Evolutionary conservation across 208 protist species (phyloP).

Genomic region (Crithidia acanthocephali): DNA sequence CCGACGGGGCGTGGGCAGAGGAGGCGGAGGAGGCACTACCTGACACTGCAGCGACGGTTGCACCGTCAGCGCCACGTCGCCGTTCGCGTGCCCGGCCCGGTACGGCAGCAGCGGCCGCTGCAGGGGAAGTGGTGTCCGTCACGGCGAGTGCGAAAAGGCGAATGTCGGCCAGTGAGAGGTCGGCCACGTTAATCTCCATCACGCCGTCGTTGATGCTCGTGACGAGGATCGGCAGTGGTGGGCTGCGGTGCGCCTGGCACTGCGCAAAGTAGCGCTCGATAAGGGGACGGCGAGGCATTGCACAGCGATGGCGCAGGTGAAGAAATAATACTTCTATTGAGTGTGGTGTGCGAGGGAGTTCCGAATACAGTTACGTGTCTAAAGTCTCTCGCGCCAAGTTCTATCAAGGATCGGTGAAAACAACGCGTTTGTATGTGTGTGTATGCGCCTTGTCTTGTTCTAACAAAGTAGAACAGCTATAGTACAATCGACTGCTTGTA

Average conservation of each 20-base stretch:
- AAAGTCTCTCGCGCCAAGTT: no score
- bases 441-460: no score
- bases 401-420: no score
- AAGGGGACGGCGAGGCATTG: conserved; percentile 40
- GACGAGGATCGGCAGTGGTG: conserved; percentile 52
- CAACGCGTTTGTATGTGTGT: no score
- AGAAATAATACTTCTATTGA: not conserved
- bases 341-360: no score
- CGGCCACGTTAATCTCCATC: conserved; percentile 56
- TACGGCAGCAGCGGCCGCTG: not conserved
- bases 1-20: conserved; percentile 8
- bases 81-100: not conserved
- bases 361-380: no score
- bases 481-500: no score
- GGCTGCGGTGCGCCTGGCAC: conserved; percentile 45
- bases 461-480: no score
- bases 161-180: conserved; percentile 38
- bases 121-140: not conserved
- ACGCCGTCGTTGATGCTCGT: conserved; percentile 37
- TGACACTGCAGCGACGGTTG: not conserved
- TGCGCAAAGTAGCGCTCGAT: conserved; percentile 59
- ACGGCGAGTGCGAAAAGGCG: conserved; percentile 46
- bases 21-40: conserved; percentile 18
- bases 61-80: not conserved
- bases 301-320: not conserved